Base-by-base conservation (phyloP, 2,329 filamentous ascomycete genomes). In the Stachybotrys echinatus region DNA sequence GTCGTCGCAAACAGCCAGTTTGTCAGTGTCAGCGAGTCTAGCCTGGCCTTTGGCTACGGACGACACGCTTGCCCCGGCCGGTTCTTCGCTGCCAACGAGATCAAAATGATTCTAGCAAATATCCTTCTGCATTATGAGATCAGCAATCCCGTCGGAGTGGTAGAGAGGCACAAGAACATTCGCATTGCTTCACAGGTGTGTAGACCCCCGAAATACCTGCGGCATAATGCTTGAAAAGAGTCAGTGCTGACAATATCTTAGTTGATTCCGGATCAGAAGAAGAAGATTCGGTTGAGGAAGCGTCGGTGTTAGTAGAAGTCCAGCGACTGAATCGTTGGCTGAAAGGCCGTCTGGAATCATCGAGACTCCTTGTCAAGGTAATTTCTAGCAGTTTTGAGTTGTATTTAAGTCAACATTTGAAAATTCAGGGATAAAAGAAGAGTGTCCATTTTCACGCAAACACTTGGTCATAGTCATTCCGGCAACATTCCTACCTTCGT, bases 1-100 rank as follows among this genome's bases (percentile, higher is more conserved):
- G 49, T 54, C 19, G 51, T 52, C 12, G 53, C 54, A 20, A 51
- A 60, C 57, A n/a, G n/a, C n/a, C 73, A 75, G 58, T 73, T 74
- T 50, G 70, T 68, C 22, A 70, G 65, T 55, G 66, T 69, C 48
- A 60, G 63, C n/a, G 60, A 68, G 50, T 57, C 61, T 10, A 67
- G 60, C 45, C 57, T 69, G 45, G 67, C 65, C 18, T 72, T 71
- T 49, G 69, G 69, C 1, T 65, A 66, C 1, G 69, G 69, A 5
- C 61, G 64, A n/a, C 67, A 71, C 52, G 69, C 69, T 5, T 72
- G 69, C 49, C 71, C 70, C 0, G 73, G 72, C 1, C 65, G 72
- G 1, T 75, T 74, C 65, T 74, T 75, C 53, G 72, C 72, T 10
- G 61, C 62, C 21, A 67, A 72, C 53, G 69, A 74, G 62, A 71